Percentiles rank a stretch among this genome's conserved stretches.
Conservation (phyloP, 1,284 basidiomycete species). For the Takashimella koratensis region DNA sequence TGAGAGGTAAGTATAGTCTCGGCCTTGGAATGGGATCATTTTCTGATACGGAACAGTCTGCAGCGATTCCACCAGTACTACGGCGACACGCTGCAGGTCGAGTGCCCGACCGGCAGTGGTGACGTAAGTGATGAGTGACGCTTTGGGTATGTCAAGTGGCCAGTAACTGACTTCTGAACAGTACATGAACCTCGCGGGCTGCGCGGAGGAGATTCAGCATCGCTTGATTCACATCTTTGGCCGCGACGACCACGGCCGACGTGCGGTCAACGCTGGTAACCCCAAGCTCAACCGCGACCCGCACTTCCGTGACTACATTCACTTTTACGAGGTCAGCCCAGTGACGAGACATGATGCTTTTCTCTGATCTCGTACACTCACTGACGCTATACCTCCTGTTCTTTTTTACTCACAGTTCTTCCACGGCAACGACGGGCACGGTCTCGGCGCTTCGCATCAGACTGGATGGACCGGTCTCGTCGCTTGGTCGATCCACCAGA, state of each 20-base stretch:
- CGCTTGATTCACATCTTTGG: slow-evolving; percentile 94
- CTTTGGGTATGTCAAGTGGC: too few relatives aligned
- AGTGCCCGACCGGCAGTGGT: slow-evolving; percentile 92
- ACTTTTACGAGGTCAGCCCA: slow-evolving; percentile 85
- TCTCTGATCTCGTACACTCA: slow-evolving; percentile 9
- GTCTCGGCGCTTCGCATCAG: slow-evolving; percentile 93
- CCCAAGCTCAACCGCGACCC: slow-evolving; percentile 84
- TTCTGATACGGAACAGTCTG: slow-evolving; percentile 62
- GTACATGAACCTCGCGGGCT: slow-evolving; percentile 87
- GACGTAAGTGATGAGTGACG: slow-evolving; percentile 56
- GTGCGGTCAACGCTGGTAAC: slow-evolving; percentile 89
- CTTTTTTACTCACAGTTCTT: slow-evolving; percentile 66
- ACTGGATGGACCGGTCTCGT: slow-evolving; percentile 95
- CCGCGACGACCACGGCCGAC: slow-evolving; percentile 74
- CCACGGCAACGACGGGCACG: slow-evolving; percentile 86
- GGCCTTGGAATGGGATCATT: not conserved
- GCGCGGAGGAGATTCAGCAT: slow-evolving; percentile 96
- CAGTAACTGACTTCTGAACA: slow-evolving; percentile 5
- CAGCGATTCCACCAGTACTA: slow-evolving; percentile 98
- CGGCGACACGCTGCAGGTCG: slow-evolving; percentile 79
- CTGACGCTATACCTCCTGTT: not conserved
- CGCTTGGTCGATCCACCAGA: slow-evolving; percentile 85
- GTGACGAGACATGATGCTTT: too few relatives aligned
- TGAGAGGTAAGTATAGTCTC: slow-evolving; percentile 28
- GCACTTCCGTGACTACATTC: slow-evolving; percentile 94